Conservation (phyloP, 257 asterid genomes). For the Prunella vulgaris region DNA sequence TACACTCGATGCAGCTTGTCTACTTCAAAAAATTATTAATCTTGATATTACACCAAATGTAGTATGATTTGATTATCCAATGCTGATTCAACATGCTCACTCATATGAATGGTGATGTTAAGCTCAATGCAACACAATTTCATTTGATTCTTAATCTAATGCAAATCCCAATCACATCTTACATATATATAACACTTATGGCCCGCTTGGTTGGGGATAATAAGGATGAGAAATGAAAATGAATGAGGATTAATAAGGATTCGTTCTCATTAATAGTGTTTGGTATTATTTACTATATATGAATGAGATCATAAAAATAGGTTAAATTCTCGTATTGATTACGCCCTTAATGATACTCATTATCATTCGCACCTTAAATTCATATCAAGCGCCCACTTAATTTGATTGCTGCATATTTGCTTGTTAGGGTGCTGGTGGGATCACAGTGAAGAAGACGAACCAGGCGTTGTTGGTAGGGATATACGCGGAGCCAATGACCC, state of each 20-base stretch:
- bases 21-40: no score
- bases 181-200: no score
- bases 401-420: neutral
- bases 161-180: neutral
- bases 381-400: no score
- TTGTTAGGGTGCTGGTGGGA: conserved; percentile 40
- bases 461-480: conserved; percentile 44
- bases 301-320: no score
- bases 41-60: neutral
- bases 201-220: no score
- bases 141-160: neutral
- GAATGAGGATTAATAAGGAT: no score
- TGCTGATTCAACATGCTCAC: neutral
- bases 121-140: neutral
- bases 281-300: no score
- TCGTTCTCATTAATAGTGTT: no score
- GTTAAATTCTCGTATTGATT: no score
- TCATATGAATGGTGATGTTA: neutral
- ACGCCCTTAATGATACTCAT: no score
- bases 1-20: neutral
- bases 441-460: conserved; percentile 46
- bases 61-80: neutral
- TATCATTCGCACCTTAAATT: no score
- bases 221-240: no score
- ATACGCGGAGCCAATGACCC: conserved; percentile 48